These are phyloP conservation scores for Tephrocybe sp. DNA, from an alignment of 768 basidiomycete genomes.

Conservation along the genomic window DNA sequence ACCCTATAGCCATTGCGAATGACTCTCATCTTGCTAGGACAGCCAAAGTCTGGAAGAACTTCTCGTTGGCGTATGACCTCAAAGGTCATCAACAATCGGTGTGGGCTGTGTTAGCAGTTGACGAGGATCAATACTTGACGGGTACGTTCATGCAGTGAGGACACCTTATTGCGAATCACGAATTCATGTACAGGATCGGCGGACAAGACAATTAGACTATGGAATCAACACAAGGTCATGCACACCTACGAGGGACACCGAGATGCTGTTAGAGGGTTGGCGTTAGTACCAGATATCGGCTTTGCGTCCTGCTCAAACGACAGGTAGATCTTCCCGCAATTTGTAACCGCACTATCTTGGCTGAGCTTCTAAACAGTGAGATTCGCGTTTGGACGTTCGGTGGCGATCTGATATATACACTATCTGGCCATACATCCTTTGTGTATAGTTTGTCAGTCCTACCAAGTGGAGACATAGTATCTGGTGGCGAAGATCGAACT, in stretches of 20 bases:
- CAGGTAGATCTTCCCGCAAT: conserved; percentile 46
- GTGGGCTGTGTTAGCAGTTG: conserved; percentile 87
- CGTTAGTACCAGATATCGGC: conserved; percentile 78
- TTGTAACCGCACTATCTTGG: conserved; percentile 1
- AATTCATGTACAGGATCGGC: conserved; percentile 68
- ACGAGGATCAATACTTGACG: conserved; percentile 76
- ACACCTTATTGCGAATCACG: conserved; percentile 1
- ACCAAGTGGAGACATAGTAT: conserved; percentile 80
- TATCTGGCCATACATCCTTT: conserved; percentile 97
- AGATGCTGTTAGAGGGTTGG: conserved; percentile 88
- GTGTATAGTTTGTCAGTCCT: conserved; percentile 88
- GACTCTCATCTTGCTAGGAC: conserved; percentile 52
- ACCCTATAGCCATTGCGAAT: not conserved
- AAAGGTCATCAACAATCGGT: conserved; percentile 89
- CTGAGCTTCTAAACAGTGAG: conserved; percentile 50
- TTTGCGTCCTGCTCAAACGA: conserved; percentile 98
- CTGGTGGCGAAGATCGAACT: conserved; percentile 93
- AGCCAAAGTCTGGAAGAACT: conserved; percentile 91
- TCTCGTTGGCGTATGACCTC: conserved; percentile 68
- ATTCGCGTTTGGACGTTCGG: conserved; percentile 91
- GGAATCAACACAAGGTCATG: conserved; percentile 73
- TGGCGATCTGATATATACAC: conserved; percentile 70
- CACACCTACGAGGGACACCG: conserved; percentile 84
- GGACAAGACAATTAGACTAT: conserved; percentile 91
- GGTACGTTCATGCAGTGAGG: conserved; percentile 45